Percentiles rank a stretch among this genome's conserved stretches.
These are phyloP conservation scores for Zygoascus biomembranicola DNA, from an alignment of 805 yeast genomes.

Conservation along the genomic window DNA sequence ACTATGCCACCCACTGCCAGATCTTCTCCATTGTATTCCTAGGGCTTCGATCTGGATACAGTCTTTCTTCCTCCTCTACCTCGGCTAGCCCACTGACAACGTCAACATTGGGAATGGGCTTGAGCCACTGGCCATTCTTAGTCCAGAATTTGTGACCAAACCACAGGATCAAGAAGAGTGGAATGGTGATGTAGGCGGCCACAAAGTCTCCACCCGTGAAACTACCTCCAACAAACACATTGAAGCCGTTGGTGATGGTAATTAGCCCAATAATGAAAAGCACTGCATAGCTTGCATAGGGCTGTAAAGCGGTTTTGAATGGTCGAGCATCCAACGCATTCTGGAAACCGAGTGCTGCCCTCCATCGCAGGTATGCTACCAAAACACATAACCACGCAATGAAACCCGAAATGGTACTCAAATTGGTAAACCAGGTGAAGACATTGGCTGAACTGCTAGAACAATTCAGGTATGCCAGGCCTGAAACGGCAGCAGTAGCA, in stretches of 20 bases:
- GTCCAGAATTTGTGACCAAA: conserved; percentile 5
- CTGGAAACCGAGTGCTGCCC: conserved; percentile 52
- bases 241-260: conserved; percentile 61
- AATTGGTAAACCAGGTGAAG: conserved; percentile 58
- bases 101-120: conserved; percentile 52
- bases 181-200: conserved; percentile 61
- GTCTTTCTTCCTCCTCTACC: conserved; percentile 46
- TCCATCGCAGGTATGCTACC: conserved; percentile 51
- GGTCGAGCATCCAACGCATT: conserved; percentile 48
- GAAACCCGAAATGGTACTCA: conserved; percentile 60
- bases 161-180: conserved; percentile 38
- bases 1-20: conserved; percentile 42
- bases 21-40: conserved; percentile 35
- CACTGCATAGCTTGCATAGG: conserved; percentile 49
- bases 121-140: conserved; percentile 28
- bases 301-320: conserved; percentile 48
- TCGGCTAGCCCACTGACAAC: conserved; percentile 48
- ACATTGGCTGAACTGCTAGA: conserved; percentile 46
- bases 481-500: conserved; percentile 52
- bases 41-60: conserved; percentile 26
- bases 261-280: conserved; percentile 43
- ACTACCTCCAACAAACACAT: conserved; percentile 51
- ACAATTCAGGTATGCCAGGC: conserved; percentile 58
- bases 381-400: conserved; percentile 52
- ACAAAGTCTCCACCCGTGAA: conserved; percentile 55